A percentile compares a stretch with the other conserved stretches of the same genome.
phyloP scores from a whole-genome alignment of 2,329 filamentous ascomycete species.

The Phialophora chinensis region DNA sequence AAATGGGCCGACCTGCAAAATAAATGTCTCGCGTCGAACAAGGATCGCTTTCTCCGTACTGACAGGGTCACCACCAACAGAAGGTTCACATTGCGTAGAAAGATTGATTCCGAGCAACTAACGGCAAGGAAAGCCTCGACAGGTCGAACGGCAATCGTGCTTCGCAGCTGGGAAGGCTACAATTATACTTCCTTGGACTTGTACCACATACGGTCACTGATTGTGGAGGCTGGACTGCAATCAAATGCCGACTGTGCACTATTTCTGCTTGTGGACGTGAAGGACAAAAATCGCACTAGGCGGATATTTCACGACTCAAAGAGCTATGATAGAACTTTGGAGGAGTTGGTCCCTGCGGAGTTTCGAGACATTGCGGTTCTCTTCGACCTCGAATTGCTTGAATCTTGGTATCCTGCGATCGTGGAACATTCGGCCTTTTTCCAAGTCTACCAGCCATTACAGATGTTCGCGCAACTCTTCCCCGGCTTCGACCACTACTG shows the following conservation, averaged over 20 bases:
- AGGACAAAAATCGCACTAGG: slow-evolving; percentile 67
- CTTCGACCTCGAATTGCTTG: slow-evolving; percentile 42
- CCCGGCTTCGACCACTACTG: slow-evolving; percentile 70
- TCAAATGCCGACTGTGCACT: slow-evolving; percentile 82
- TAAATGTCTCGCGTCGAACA: slow-evolving; percentile 22
- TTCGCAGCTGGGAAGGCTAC: slow-evolving; percentile 81
- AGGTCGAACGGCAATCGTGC: slow-evolving; percentile 73
- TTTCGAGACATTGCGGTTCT: slow-evolving; percentile 44
- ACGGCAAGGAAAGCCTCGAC: slow-evolving; percentile 16
- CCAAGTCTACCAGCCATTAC: slow-evolving; percentile 61
- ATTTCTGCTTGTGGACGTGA: slow-evolving; percentile 84
- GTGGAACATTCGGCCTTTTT: slow-evolving; percentile 41
- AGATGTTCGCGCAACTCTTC: slow-evolving; percentile 67
- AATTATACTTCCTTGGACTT: slow-evolving; percentile 77
- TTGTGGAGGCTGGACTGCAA: slow-evolving; percentile 75
- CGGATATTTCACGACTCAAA: slow-evolving; percentile 52
- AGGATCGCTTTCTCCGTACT: slow-evolving; percentile 16
- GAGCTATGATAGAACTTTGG: slow-evolving; percentile 64
- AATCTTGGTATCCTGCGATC: slow-evolving; percentile 43
- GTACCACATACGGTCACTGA: slow-evolving; percentile 78
- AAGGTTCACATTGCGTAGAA: slow-evolving; percentile 15
- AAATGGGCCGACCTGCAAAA: slow-evolving; percentile 28
- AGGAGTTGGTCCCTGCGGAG: slow-evolving; percentile 56
- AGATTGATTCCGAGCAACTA: background rate
- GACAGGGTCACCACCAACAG: slow-evolving; percentile 17